Evolutionary conservation across 169 alveolate species (phyloP).

Genomic region (Eimeria tenella): DNA sequence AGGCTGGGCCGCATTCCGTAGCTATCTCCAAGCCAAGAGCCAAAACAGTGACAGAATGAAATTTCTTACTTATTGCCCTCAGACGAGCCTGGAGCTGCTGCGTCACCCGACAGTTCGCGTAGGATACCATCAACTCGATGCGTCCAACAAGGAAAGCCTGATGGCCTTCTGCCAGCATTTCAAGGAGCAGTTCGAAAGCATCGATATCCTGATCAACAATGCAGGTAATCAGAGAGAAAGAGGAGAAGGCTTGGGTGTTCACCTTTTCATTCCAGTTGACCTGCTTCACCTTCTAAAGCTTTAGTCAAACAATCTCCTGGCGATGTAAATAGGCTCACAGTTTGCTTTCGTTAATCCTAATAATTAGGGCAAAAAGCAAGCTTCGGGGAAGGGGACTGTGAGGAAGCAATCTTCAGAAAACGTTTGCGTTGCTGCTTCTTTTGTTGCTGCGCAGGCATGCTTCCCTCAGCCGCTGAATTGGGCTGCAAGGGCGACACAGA

Average conservation of each 20-base stretch:
- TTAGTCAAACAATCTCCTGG: too few relatives aligned
- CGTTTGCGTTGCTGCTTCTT: too few relatives aligned
- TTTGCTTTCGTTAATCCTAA: too few relatives aligned
- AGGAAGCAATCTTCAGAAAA: too few relatives aligned
- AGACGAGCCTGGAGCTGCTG: background rate
- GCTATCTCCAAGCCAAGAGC: background rate
- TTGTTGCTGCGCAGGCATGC: background rate
- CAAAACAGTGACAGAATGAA: too few relatives aligned
- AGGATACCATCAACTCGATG: slow-evolving; percentile 21
- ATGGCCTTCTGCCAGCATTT: background rate
- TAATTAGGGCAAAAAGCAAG: too few relatives aligned
- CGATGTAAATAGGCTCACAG: too few relatives aligned
- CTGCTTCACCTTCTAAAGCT: too few relatives aligned
- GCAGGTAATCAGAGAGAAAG: background rate
- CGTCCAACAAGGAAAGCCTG: background rate
- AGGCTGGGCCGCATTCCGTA: background rate
- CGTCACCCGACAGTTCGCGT: slow-evolving; percentile 58
- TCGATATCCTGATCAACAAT: background rate
- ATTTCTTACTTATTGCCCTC: background rate
- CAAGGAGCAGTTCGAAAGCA: background rate
- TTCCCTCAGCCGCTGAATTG: background rate
- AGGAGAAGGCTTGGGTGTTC: background rate
- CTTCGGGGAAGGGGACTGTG: too few relatives aligned
- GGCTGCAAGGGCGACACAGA: background rate
- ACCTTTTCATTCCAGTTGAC: too few relatives aligned